These are phyloP conservation scores for Metrosideros polymorpha DNA, from an alignment of 441 rosid genomes.

Conservation along the genomic window DNA sequence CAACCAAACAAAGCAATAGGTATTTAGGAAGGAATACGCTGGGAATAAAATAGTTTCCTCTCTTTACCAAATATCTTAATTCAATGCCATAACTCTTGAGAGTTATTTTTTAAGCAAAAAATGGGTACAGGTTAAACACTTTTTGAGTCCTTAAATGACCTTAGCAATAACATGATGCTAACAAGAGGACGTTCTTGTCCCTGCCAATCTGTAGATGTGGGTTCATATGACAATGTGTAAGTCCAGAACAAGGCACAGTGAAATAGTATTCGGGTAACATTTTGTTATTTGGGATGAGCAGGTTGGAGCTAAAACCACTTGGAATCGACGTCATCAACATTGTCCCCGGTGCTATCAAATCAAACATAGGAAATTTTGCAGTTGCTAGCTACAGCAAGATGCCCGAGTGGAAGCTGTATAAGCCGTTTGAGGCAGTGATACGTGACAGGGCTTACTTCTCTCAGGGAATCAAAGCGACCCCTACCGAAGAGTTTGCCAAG, in stretches of 20 bases:
- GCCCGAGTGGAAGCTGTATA: conserved; percentile 76
- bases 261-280: background rate
- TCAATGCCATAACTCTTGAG: background rate
- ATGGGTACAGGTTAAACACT: background rate
- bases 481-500: conserved; percentile 65
- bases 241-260: background rate
- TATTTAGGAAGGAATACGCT: fast-evolving
- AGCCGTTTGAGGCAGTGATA: conserved; percentile 54
- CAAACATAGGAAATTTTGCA: conserved; percentile 76
- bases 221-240: background rate
- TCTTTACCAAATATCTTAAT: background rate
- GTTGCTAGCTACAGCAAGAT: conserved; percentile 32
- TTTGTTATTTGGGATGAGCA: conserved; percentile 1
- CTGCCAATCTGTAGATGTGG: background rate
- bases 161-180: background rate
- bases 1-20: background rate
- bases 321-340: conserved; percentile 75
- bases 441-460: conserved; percentile 48
- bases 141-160: background rate
- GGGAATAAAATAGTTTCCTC: background rate
- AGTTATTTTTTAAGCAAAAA: background rate
- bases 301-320: conserved; percentile 71
- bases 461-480: conserved; percentile 46
- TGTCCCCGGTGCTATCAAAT: conserved; percentile 67
- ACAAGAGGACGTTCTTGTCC: background rate